phyloP scores from a whole-genome alignment of 306 rosid species.

The Urtica urens region DNA sequence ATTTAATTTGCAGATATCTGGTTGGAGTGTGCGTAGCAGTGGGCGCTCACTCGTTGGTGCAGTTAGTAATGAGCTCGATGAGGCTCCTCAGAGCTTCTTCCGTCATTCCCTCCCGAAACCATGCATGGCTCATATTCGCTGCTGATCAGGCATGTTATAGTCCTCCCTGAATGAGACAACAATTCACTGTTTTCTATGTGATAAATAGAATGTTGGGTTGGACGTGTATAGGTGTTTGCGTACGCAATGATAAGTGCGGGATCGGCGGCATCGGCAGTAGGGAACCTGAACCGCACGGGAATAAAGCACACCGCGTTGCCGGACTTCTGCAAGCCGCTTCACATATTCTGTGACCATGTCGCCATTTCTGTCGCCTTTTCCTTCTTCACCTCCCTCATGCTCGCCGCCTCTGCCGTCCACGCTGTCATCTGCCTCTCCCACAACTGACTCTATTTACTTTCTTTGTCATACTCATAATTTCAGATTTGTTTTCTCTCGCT shows the following conservation, averaged over 20 bases:
- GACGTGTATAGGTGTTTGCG: slow-evolving; percentile 48
- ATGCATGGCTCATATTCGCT: slow-evolving; percentile 77
- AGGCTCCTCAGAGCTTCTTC: slow-evolving; percentile 51
- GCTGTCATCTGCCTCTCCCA: slow-evolving; percentile 71
- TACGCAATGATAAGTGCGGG: slow-evolving; percentile 85
- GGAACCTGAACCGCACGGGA: slow-evolving; percentile 78
- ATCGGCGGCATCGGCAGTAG: slow-evolving; percentile 79
- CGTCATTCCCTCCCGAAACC: slow-evolving; percentile 53
- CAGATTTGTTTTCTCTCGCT: too few species aligned
- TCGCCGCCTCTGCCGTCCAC: slow-evolving; percentile 58
- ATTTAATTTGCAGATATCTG: slow-evolving; percentile 54
- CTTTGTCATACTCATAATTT: too few species aligned
- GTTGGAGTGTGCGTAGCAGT: slow-evolving; percentile 70
- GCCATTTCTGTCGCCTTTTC: slow-evolving; percentile 80
- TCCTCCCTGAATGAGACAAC: too few species aligned
- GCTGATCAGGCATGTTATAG: slow-evolving; percentile 60
- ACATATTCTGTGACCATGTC: slow-evolving; percentile 69
- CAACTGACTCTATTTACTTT: too few species aligned
- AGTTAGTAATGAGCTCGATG: slow-evolving; percentile 46
- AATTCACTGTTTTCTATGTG: not conserved
- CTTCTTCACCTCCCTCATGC: slow-evolving; percentile 57
- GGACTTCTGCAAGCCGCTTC: slow-evolving; percentile 62
- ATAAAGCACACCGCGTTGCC: slow-evolving; percentile 67
- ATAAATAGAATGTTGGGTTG: not conserved
- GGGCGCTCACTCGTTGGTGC: slow-evolving; percentile 61